Conservation (phyloP, 2,329 filamentous ascomycete genomes). For the Teratosphaeria gauchensis region DNA sequence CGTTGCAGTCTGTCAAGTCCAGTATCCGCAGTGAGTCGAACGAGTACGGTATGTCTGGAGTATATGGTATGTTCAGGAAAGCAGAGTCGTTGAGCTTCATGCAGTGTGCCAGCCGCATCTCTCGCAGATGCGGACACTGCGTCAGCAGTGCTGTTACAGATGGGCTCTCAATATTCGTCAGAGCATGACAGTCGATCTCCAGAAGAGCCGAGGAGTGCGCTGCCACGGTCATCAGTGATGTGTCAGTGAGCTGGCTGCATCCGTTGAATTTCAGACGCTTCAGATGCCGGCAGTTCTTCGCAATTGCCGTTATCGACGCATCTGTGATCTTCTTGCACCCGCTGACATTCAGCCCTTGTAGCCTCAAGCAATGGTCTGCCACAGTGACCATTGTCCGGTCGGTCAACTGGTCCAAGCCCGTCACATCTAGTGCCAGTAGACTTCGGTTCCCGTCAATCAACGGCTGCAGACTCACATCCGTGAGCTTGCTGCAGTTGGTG, state of each 20-base stretch:
- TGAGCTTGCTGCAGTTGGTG: conserved; percentile 77
- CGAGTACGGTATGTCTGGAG: conserved; percentile 36
- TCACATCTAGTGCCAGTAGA: conserved; percentile 83
- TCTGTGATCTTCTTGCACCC: conserved; percentile 77
- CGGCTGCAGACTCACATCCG: conserved; percentile 70
- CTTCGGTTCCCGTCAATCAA: conserved; percentile 71
- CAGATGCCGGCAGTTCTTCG: conserved; percentile 72
- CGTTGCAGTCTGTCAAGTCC: conserved; percentile 80
- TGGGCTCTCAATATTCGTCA: conserved; percentile 67
- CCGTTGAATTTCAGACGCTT: conserved; percentile 96
- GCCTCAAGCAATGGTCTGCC: conserved; percentile 67
- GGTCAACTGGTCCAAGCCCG: conserved; percentile 68
- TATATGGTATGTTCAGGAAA: conserved; percentile 66
- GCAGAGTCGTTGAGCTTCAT: conserved; percentile 76
- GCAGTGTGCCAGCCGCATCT: conserved; percentile 80
- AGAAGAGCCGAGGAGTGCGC: conserved; percentile 83
- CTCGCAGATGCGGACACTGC: conserved; percentile 73
- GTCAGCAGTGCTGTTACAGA: conserved; percentile 73
- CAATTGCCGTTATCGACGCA: conserved; percentile 71
- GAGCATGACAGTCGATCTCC: conserved; percentile 90
- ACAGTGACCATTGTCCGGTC: conserved; percentile 70
- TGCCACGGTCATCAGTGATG: conserved; percentile 75
- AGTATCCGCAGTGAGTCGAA: conserved; percentile 89
- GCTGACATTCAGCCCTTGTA: conserved; percentile 91
- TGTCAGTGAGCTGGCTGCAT: conserved; percentile 74